These are phyloP conservation scores for Tulasnella sp. DNA, from an alignment of 768 basidiomycete species.

Conservation along the genomic window DNA sequence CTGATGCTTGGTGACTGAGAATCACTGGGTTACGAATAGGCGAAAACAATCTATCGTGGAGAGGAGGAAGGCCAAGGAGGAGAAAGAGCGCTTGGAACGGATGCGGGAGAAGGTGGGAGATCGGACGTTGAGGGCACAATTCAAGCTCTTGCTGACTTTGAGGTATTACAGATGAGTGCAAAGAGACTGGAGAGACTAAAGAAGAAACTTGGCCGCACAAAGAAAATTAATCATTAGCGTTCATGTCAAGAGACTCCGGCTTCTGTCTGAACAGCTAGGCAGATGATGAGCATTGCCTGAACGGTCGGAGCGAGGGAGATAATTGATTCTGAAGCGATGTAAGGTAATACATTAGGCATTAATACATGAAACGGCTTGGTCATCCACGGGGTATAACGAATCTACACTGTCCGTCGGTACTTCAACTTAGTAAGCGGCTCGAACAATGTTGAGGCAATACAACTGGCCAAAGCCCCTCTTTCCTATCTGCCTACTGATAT, in stretches of 20 bases:
- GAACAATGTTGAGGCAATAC: background rate
- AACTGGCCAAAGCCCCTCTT: background rate
- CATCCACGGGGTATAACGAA: background rate
- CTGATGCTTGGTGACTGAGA: background rate
- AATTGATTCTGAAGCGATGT: background rate
- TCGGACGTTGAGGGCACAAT: background rate
- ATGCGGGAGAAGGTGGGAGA: conserved; percentile 50
- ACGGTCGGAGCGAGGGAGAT: background rate
- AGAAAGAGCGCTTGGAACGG: conserved; percentile 53
- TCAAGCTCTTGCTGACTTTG: background rate
- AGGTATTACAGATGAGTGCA: conserved; percentile 62
- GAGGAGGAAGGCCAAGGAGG: conserved; percentile 68
- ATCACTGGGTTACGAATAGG: conserved; percentile 42
- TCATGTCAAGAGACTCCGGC: background rate
- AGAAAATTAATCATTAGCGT: conserved; percentile 56
- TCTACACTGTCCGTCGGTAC: background rate
- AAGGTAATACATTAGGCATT: background rate
- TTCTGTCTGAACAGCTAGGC: too few species aligned
- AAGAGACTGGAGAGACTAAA: conserved; percentile 69
- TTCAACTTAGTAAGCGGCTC: background rate
- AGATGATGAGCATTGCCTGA: background rate
- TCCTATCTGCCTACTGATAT: background rate
- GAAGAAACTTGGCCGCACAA: conserved; percentile 68
- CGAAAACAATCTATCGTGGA: conserved; percentile 59
- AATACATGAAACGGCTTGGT: background rate